These are phyloP conservation scores for Lentinula boryana DNA, from an alignment of 768 basidiomycete species.

Conservation along the genomic window DNA sequence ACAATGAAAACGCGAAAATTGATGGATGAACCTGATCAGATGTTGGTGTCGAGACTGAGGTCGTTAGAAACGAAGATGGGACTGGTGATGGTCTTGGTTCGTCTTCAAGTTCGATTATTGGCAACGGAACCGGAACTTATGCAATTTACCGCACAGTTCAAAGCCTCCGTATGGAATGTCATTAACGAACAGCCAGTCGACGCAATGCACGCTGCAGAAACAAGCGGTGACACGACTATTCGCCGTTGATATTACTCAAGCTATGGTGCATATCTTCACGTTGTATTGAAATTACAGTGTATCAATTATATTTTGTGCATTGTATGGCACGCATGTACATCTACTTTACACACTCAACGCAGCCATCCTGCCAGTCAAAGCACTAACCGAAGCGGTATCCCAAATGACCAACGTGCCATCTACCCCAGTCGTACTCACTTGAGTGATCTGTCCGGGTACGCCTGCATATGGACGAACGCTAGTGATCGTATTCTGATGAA, in stretches of 20 bases:
- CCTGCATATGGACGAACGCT: conserved; percentile 73
- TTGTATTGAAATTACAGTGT: not conserved
- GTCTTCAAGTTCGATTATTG: conserved; percentile 14
- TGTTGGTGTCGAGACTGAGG: conserved; percentile 69
- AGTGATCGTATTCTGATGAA: conserved; percentile 99
- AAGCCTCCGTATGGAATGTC: conserved; percentile 93
- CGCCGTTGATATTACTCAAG: conserved; percentile 9
- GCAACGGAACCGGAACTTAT: not conserved
- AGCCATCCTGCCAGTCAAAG: conserved; percentile 44
- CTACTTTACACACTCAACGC: conserved; percentile 36
- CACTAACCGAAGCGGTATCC: conserved; percentile 61
- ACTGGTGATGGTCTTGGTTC: conserved; percentile 84
- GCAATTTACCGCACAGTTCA: conserved; percentile 54
- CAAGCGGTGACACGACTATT: conserved; percentile 19
- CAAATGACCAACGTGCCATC: conserved; percentile 93
- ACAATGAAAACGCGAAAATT: conserved; percentile 63
- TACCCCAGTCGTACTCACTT: conserved; percentile 88
- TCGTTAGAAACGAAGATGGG: conserved; percentile 92
- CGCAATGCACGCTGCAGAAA: conserved; percentile 13
- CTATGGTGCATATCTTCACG: too few relatives aligned
- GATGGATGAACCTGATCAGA: conserved; percentile 71
- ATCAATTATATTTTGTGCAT: not conserved
- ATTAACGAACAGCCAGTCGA: conserved; percentile 69
- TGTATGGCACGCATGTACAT: not conserved
- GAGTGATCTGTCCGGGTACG: conserved; percentile 49